Evolutionary conservation across 768 basidiomycete species (phyloP).

Genomic region (Psilocybe azurescens): DNA sequence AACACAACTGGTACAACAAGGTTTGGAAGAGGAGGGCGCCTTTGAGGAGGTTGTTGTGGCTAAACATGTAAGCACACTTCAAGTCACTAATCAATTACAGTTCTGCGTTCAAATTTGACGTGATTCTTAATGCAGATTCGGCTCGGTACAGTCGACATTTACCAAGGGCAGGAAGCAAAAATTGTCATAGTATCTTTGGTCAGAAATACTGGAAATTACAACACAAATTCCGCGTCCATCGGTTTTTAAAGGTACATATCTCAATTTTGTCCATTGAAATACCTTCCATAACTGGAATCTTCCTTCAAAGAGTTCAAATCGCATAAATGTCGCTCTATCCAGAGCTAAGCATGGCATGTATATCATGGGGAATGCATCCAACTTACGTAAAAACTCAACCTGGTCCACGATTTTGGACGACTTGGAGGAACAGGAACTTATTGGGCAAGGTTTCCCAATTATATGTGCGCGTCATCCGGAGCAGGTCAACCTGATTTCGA

Average conservation of each 20-base stretch:
- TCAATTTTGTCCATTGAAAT: no score
- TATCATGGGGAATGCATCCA: constrained; percentile 73
- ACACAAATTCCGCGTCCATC: constrained; percentile 40
- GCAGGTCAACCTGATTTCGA: constrained; percentile 41
- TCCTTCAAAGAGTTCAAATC: constrained; percentile 5
- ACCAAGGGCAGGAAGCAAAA: constrained; percentile 76
- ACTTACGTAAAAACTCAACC: constrained; percentile 51
- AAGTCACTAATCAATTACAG: neutral
- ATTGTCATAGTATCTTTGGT: constrained; percentile 71
- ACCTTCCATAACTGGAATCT: neutral
- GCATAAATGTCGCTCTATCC: constrained; percentile 54
- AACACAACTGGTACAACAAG: constrained; percentile 56
- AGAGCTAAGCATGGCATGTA: constrained; percentile 77
- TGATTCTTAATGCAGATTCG: constrained; percentile 49
- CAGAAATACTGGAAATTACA: constrained; percentile 51
- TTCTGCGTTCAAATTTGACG: neutral
- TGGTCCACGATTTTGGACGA: constrained; percentile 64
- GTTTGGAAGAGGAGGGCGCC: constrained; percentile 41
- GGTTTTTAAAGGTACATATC: constrained; percentile 70
- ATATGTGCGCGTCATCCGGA: constrained; percentile 61
- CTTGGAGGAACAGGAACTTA: constrained; percentile 48
- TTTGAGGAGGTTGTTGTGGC: constrained; percentile 17
- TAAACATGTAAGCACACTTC: constrained; percentile 11
- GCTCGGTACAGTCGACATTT: constrained; percentile 78
- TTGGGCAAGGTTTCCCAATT: constrained; percentile 63